Base-by-base conservation (phyloP, 1,284 basidiomycete genomes). In the Cerrena zonata region DNA sequence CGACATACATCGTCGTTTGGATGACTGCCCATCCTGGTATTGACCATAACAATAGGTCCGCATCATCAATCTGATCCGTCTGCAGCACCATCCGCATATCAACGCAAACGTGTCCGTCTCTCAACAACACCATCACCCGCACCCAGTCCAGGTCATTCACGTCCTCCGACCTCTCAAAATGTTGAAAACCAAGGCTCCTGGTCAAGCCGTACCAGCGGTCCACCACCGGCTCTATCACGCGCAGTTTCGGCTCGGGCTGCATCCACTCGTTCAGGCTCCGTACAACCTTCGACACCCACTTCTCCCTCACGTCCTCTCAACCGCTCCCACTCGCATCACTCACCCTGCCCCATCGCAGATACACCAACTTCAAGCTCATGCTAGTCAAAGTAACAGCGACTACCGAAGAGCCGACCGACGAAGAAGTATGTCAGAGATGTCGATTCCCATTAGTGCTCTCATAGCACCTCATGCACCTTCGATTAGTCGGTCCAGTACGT, bases 381-480 rank as follows among this genome's bases (percentile, higher is more conserved):
- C 18, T 19, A 27, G n/a, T n/a, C n/a, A n/a, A n/a, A 42, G 30
- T 18, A 39, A 43, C 30, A 34, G 7, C 7, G 30, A 34, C 30
- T 18, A 21, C 40, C 19, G n/a, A 3, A 42, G 27, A 39, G 23
- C 24, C 11, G 61, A 58, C 21, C 52, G 59, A 13, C 62, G 61
- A 43, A 58, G 59, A 22, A 65, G 61, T 48, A 52, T 61, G 39
- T 67, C 65, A 2, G 60, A 67, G 49, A 56, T 62, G 25, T 89
- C 86, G n/a, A 86, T 89, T 36, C 86, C 86, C 4, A 76, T 89
- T 48, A 84, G 82, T 47, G 86, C 86, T 4, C 71, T 88, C 53
- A 73, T 89, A 40, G 80, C 83, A 11, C 86, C 87, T 0, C 86
- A 86, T 60, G 84, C 84, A 22, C 86, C 86, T 2, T 87, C 84